Evolutionary conservation across 2,329 filamentous ascomycete genomes (phyloP).

Genomic region (Diaporthe sp.): DNA sequence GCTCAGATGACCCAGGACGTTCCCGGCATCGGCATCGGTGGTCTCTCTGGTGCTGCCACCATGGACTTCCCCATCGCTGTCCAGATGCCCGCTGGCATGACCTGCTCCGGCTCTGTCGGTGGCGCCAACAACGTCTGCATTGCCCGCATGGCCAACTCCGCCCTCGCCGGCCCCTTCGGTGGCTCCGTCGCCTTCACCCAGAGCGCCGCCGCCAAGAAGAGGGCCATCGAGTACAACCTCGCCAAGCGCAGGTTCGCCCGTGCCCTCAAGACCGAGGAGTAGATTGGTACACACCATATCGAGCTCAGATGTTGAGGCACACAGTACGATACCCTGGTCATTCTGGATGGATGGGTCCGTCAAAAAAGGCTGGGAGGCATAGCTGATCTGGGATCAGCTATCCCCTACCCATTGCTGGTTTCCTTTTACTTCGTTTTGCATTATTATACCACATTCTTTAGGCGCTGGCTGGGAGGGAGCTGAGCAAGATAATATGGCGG

Average conservation of each 20-base stretch:
- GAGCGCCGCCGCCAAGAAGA: slow-evolving; percentile 70
- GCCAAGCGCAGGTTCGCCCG: slow-evolving; percentile 51
- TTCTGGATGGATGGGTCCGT: slow-evolving; percentile 18
- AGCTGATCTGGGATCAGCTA: slow-evolving; percentile 37
- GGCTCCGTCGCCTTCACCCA: slow-evolving; percentile 77
- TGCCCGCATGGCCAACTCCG: slow-evolving; percentile 73
- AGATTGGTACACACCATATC: neutral
- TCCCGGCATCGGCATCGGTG: slow-evolving; percentile 57
- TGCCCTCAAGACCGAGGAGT: slow-evolving; percentile 38
- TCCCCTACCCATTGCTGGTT: neutral
- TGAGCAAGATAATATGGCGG: slow-evolving; percentile 17
- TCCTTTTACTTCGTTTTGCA: slow-evolving; percentile 19
- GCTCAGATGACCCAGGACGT: slow-evolving; percentile 67
- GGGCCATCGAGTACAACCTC: slow-evolving; percentile 69
- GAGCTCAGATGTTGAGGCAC: neutral
- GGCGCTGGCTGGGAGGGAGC: neutral
- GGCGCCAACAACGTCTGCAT: slow-evolving; percentile 75
- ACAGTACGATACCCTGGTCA: slow-evolving; percentile 24
- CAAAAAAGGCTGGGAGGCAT: neutral
- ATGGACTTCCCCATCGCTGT: slow-evolving; percentile 76
- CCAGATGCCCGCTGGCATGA: slow-evolving; percentile 78
- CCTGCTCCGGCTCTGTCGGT: slow-evolving; percentile 71
- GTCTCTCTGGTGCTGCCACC: slow-evolving; percentile 70
- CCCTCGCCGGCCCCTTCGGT: slow-evolving; percentile 76
- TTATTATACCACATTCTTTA: slow-evolving; percentile 39